Percentiles rank a stretch among this genome's conserved stretches.
phyloP scores from a whole-genome alignment of 2,329 filamentous ascomycete genomes.

The Fusarium sp. region DNA sequence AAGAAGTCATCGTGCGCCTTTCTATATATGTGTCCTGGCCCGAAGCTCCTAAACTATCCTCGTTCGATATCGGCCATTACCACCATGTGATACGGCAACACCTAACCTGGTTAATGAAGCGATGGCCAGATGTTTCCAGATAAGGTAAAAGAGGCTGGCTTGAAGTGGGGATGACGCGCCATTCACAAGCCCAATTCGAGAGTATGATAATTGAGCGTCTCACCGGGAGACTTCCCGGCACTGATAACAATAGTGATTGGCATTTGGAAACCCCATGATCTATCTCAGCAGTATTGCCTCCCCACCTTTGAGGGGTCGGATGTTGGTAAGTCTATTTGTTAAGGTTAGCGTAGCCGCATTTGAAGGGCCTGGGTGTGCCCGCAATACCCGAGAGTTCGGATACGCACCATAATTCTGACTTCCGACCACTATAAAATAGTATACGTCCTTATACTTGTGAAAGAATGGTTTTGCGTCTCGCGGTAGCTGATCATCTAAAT shows the following conservation, averaged over 20 bases:
- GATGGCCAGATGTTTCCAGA: background rate
- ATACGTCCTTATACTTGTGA: too few relatives aligned
- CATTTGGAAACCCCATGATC: background rate
- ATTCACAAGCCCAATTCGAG: background rate
- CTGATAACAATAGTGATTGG: background rate
- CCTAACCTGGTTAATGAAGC: background rate
- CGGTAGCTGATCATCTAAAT: too few relatives aligned
- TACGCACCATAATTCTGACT: too few relatives aligned
- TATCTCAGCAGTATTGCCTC: background rate
- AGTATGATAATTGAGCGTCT: background rate
- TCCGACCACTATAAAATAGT: too few relatives aligned
- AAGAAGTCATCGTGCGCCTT: too few relatives aligned
- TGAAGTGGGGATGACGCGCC: background rate
- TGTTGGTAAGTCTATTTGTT: background rate
- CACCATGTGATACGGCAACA: background rate
- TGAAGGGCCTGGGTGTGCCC: background rate
- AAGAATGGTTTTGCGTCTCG: fast-evolving
- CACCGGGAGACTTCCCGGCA: conserved; percentile 16
- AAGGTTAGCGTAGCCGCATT: conserved; percentile 24
- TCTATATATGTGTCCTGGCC: background rate
- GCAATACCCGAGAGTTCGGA: too few relatives aligned
- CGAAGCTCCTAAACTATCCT: background rate
- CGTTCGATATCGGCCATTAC: background rate
- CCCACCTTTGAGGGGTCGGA: background rate
- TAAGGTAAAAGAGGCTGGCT: conserved; percentile 1